These are phyloP conservation scores for Candida glucosophila DNA, from an alignment of 1,139 yeast species.

Conservation along the genomic window DNA sequence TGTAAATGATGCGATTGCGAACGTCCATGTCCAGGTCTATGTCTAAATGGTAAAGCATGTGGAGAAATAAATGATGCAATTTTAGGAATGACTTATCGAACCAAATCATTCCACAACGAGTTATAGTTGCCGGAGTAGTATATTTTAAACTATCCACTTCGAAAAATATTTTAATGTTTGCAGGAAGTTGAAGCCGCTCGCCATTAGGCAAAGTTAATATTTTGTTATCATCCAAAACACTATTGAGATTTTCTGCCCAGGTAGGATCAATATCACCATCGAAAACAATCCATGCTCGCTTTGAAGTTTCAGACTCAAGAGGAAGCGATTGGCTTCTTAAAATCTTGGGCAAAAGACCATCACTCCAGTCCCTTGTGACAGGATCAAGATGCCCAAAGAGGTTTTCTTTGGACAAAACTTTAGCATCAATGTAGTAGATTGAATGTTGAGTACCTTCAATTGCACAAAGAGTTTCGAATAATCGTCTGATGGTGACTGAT, in stretches of 20 bases:
- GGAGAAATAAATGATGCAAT: slow-evolving; percentile 3
- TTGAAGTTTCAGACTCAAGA: slow-evolving; percentile 48
- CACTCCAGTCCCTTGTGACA: slow-evolving; percentile 86
- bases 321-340: slow-evolving; percentile 54
- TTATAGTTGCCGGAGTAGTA: slow-evolving; percentile 87
- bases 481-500: slow-evolving; percentile 43
- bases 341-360: slow-evolving; percentile 71
- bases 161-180: slow-evolving; percentile 58
- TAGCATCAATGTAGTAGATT: slow-evolving; percentile 57
- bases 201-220: slow-evolving; percentile 82
- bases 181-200: slow-evolving; percentile 65
- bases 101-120: slow-evolving; percentile 90
- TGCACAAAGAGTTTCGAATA: slow-evolving; percentile 35
- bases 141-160: slow-evolving; percentile 61
- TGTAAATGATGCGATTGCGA: neutral
- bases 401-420: slow-evolving; percentile 56
- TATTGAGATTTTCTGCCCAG: slow-evolving; percentile 88
- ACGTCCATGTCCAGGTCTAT: neutral
- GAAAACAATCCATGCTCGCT: slow-evolving; percentile 70
- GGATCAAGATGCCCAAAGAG: slow-evolving; percentile 67
- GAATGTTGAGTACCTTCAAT: slow-evolving; percentile 29
- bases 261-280: slow-evolving; percentile 94
- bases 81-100: slow-evolving; percentile 31
- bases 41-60: neutral
- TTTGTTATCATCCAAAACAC: slow-evolving; percentile 85